Base-by-base conservation (phyloP, 2,329 filamentous ascomycete species). In the Arthrobotrys sphaeroides region DNA sequence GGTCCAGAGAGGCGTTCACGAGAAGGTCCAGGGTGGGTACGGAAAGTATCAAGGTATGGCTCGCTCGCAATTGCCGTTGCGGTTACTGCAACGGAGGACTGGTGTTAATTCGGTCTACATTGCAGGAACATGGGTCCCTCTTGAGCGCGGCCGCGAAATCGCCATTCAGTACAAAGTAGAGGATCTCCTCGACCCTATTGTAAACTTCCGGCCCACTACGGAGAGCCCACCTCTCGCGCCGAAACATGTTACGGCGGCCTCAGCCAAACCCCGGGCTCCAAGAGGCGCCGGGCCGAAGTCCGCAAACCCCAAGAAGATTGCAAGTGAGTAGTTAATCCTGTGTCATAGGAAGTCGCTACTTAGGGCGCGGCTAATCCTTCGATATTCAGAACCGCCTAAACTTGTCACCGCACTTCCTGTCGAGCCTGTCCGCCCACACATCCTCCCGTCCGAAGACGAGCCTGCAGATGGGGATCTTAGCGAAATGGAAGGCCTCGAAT, bases 11-110 rank as follows among this genome's bases (percentile, higher is more conserved):
- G 94, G 96, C 45, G 87, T 91, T 3, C 95, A 99, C 82, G 95
- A 98, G 84, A 99, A 99, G 84, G 94, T 99, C 4, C 95, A 99
- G 82, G 95, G 94, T 78, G 95, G 95, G 13, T 98, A 98, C 83
- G 95, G 95, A 80, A 98, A 98, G 88, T 99, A 98, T 80, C 95
- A 99, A 85, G 94, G 91, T 92, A 81, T 79, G 24, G 12, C 9
- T 13, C 18, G 18, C n/a, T 22, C 51, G 3, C 51, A 31, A 36
- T 55, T 5, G 33, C 13, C 10, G 10, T n/a, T 42, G 0, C 5
- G 18, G 9, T 47, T n/a, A 1, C 28, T 64, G 20, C 12, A 38
- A 5, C 16, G 20, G 13, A 13, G n/a, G 16, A 42, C 38, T 5
- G 3, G 6, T 13, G 45, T 77, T 81, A 43, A 81, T 42, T 22